A percentile compares a stretch with the other conserved stretches of the same genome.
Conservation (phyloP, 768 basidiomycete species). For the Mycena filopes region DNA sequence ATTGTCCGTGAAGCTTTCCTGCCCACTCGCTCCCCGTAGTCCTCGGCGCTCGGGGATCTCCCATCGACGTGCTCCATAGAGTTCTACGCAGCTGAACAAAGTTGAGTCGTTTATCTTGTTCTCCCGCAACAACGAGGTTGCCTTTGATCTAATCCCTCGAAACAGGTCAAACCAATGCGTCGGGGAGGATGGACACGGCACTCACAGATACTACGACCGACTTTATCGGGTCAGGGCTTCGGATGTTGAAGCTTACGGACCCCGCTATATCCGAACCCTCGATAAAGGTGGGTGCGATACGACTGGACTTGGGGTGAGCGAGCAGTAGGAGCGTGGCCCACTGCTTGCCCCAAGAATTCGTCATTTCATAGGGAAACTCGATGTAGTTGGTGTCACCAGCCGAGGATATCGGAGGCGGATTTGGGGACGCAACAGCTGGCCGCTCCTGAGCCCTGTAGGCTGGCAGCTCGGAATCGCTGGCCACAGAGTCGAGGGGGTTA, state of each 20-base stretch:
- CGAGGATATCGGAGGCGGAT: neutral
- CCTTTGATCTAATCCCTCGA: constrained; percentile 18
- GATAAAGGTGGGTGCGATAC: constrained; percentile 15
- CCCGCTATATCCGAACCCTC: constrained; percentile 22
- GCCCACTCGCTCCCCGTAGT: constrained; percentile 4
- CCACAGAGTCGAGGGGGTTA: neutral
- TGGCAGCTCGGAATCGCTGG: constrained; percentile 1
- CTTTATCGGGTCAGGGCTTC: constrained; percentile 9
- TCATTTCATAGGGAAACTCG: constrained; percentile 21
- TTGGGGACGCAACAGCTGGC: neutral
- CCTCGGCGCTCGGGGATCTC: constrained; percentile 15
- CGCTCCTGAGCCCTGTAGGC: neutral
- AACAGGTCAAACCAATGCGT: neutral
- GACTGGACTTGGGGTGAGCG: constrained; percentile 13
- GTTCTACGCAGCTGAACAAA: constrained; percentile 8
- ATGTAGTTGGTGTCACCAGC: neutral
- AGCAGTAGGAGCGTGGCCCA: constrained; percentile 21
- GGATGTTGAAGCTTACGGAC: constrained; percentile 18
- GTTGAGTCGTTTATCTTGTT: constrained; percentile 3
- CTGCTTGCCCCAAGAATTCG: constrained; percentile 11
- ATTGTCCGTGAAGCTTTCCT: constrained; percentile 21
- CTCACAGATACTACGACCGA: constrained; percentile 20
- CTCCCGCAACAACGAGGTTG: constrained; percentile 11
- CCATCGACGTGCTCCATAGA: constrained; percentile 18
- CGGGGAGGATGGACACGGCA: neutral